Conservation (phyloP, 2,329 filamentous ascomycete genomes). For the Microdochium bolleyi region DNA sequence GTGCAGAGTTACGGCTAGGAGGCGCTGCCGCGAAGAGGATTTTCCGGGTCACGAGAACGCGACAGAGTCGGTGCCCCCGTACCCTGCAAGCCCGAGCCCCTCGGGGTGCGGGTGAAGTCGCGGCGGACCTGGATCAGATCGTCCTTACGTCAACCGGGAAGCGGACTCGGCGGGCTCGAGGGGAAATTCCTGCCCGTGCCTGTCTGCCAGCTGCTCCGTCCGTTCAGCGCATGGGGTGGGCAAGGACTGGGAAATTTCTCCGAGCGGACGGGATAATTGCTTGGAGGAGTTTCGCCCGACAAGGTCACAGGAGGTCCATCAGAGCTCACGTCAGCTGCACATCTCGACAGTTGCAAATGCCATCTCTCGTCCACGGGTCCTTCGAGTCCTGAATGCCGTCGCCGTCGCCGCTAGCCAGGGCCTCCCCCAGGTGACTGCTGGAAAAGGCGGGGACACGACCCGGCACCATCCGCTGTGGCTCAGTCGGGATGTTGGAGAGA, state of each 20-base stretch:
- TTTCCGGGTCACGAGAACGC: constrained; percentile 19
- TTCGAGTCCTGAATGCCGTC: too few relatives aligned
- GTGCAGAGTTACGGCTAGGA: too few relatives aligned
- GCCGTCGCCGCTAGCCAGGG: neutral
- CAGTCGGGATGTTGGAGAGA: neutral
- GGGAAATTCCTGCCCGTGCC: too few relatives aligned
- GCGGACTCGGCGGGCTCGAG: neutral
- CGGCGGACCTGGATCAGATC: constrained; percentile 16
- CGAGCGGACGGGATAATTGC: too few relatives aligned
- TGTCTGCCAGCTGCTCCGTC: too few relatives aligned
- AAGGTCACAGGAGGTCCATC: too few relatives aligned
- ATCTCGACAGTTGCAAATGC: too few relatives aligned
- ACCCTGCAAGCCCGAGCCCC: neutral
- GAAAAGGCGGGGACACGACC: neutral
- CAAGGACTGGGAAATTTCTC: too few relatives aligned
- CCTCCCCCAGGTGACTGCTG: neutral
- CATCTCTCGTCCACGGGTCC: too few relatives aligned
- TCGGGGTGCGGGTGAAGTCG: constrained; percentile 15
- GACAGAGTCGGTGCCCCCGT: neutral
- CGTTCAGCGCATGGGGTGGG: too few relatives aligned
- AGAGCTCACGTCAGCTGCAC: too few relatives aligned
- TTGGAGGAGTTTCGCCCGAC: too few relatives aligned
- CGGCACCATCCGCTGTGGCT: neutral
- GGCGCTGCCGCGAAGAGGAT: constrained; percentile 21
- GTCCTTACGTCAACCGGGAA: constrained; percentile 13